Evolutionary conservation across 2,329 filamentous ascomycete species (phyloP).

Genomic region (Alternaria viburni): DNA sequence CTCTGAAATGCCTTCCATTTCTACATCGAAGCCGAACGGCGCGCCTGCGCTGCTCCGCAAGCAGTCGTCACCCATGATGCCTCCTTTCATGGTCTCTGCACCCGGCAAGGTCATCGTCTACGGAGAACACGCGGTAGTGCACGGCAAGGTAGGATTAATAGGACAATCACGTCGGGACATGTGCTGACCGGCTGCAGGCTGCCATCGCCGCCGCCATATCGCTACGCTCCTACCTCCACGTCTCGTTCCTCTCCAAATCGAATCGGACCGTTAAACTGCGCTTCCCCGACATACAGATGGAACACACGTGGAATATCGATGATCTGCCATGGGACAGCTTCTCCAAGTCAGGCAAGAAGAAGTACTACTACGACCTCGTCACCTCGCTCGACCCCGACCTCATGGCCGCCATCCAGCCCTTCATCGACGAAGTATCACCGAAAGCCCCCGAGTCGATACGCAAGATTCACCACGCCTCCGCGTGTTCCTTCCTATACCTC

Average conservation of each 20-base stretch:
- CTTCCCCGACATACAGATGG: constrained; percentile 88
- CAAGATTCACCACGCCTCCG: constrained; percentile 84
- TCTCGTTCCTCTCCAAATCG: constrained; percentile 92
- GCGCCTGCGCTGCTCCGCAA: constrained; percentile 35
- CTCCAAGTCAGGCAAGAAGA: constrained; percentile 82
- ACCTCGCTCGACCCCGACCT: constrained; percentile 85
- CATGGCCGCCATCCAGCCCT: constrained; percentile 78
- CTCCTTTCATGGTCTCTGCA: constrained; percentile 96
- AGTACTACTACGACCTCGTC: constrained; percentile 85
- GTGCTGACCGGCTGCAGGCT: constrained; percentile 59
- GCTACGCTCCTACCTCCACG: constrained; percentile 92
- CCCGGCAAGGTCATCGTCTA: constrained; percentile 98
- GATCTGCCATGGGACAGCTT: constrained; percentile 87
- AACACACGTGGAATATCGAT: constrained; percentile 94
- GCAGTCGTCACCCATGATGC: constrained; percentile 68
- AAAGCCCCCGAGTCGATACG: constrained; percentile 71
- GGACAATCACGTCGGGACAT: not conserved
- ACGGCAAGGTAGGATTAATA: constrained; percentile 76
- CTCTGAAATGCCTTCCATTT: constrained; percentile 25
- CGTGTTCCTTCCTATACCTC: constrained; percentile 87
- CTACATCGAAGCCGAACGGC: constrained; percentile 14
- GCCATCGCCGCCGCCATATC: constrained; percentile 96
- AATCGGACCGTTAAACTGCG: constrained; percentile 84
- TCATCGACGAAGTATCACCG: constrained; percentile 74
- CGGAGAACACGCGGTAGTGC: constrained; percentile 96